A percentile compares a stretch with the other conserved stretches of the same genome.
These are phyloP conservation scores for Claviceps fusiformis DNA, from an alignment of 2,329 filamentous ascomycete species.

Conservation along the genomic window DNA sequence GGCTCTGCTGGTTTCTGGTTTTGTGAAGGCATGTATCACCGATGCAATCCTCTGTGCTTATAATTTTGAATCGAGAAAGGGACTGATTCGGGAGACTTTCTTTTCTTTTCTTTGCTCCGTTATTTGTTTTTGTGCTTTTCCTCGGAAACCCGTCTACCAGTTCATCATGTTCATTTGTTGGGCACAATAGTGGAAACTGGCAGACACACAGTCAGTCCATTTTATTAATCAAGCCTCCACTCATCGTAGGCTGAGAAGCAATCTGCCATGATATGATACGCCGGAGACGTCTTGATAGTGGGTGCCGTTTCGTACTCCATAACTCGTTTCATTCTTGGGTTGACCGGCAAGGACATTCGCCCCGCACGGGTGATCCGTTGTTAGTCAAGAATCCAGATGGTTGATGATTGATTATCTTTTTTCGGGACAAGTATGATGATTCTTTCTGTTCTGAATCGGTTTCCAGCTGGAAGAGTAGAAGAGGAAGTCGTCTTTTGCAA, in stretches of 20 bases:
- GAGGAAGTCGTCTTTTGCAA: background rate
- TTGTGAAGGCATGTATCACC: background rate
- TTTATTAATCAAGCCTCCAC: background rate
- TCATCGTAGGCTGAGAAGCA: background rate
- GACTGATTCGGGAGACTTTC: background rate
- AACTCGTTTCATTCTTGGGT: background rate
- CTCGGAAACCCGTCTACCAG: no score
- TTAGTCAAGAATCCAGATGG: background rate
- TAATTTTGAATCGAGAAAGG: background rate
- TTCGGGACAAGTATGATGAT: background rate
- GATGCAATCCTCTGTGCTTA: background rate
- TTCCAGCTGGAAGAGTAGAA: background rate
- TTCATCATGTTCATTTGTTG: background rate
- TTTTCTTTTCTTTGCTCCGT: background rate
- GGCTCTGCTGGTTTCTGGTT: background rate
- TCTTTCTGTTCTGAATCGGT: background rate
- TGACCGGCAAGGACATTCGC: background rate
- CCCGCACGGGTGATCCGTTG: background rate
- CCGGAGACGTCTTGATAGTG: background rate
- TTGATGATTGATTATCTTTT: background rate
- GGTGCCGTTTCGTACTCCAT: background rate
- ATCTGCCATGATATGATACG: background rate
- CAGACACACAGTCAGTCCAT: background rate
- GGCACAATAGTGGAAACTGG: background rate
- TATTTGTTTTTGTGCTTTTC: background rate